Evolutionary conservation across 1,284 basidiomycete species (phyloP), one percentile per base, ranked within the genome.

Genomic region (Sporisorium iseilematis-ciliati): DNA sequence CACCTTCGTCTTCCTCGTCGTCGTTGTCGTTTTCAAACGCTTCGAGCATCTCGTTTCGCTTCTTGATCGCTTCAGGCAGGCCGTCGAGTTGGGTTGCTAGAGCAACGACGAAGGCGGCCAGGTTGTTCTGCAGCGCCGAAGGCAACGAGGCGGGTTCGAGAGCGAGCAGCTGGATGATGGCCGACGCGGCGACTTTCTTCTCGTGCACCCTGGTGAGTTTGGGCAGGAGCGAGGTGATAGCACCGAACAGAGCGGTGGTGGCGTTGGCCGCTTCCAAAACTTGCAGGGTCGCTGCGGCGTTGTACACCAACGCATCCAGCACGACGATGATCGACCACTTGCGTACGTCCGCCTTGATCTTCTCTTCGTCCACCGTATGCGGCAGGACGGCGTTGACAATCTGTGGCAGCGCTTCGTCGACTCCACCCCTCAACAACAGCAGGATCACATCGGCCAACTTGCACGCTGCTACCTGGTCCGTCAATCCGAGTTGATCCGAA

Each of bases 201-300:
- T 95, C 93, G 84, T 96, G 93, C 41, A 95, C 93, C n/a, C 93
- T 89, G 3, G 92, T 92, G 48, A 94, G 88, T 53, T 88, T 89
- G 31, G 88, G 87, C 23, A 90, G 88, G 52, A 87, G 86, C 62
- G 89, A 90, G 6, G 78, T 74, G 23, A 76, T 62, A 84, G 94
- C 91, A 91, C 93, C 94, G 82, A 96, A 94, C 88, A 95, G 93
- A 31, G 46, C 64, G 45, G 90, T 89, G 1, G 91, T 89, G 4
- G 90, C 91, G 3, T 90, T 87, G 26, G 79, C 70, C 57, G 85
- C 74, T 82, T 93, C 92, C 88, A 95, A 91, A 65, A 92, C 85
- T 72, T 90, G 90, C 42, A 95, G 88, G 5, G 93, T 88, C 0
- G 92, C 90, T 0, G 88, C 87, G 1, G 94, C 90, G 85, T 94